Conservation (phyloP, 352 stramenopile species). For the Pythium aquatile region DNA sequence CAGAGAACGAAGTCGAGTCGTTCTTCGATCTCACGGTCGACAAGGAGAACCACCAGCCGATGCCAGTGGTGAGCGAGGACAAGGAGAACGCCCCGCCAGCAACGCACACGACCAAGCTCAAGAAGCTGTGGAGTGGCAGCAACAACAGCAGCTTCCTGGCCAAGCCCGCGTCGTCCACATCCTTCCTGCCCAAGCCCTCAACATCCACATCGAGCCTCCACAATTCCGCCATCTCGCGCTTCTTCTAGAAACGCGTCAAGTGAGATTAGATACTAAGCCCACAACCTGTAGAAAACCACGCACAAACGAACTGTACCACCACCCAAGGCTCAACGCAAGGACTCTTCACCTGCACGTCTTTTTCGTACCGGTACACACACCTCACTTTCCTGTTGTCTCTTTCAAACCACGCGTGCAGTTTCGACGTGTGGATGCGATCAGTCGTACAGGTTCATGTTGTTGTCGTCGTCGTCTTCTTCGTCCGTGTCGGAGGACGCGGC, state of each 20-base stretch:
- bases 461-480: conserved; percentile 65
- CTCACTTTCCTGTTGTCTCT: background rate
- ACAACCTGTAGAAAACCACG: conserved; percentile 10
- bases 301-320: background rate
- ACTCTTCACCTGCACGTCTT: background rate
- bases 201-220: conserved; percentile 8
- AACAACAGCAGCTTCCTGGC: conserved; percentile 6
- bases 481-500: conserved; percentile 65
- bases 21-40: conserved; percentile 28
- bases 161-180: conserved; percentile 10
- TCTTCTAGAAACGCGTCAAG: conserved; percentile 20
- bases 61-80: conserved; percentile 1
- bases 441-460: conserved; percentile 42
- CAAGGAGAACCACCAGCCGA: conserved; percentile 27
- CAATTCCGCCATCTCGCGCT: conserved; percentile 25
- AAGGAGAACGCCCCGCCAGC: conserved; percentile 20
- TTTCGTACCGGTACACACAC: background rate
- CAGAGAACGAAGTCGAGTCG: conserved; percentile 40
- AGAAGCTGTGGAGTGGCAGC: conserved; percentile 27
- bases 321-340: background rate
- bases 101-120: conserved; percentile 21
- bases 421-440: background rate
- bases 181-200: conserved; percentile 5
- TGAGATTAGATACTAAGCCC: background rate
- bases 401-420: background rate